Evolutionary conservation across 805 yeast genomes (phyloP), one percentile per base, ranked within the genome.

Genomic region (Myxozyma lipomycoides): DNA sequence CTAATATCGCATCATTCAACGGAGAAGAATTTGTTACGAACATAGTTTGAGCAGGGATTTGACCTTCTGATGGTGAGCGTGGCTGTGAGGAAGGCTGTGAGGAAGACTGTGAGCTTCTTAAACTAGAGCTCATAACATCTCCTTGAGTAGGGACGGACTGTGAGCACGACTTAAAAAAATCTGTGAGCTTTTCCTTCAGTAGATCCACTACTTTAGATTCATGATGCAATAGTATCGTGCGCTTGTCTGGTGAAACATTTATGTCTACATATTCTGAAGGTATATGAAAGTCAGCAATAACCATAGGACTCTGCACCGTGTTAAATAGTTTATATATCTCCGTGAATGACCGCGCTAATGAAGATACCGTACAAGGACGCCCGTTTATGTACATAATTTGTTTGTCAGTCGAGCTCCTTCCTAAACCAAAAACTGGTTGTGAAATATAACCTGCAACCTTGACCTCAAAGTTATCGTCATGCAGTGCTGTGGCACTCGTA

Each of bases 201-300:
- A 69, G 67, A 30, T 82, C 84, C 3, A 84, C 58, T 1, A 90
- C 64, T n/a, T 69, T 64, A 2, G 67, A 64, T 65, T 90, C 97
- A 54, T 81, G 73, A 51, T 83, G 88, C 1, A 89, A 63, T 61
- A 86, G 63, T 1, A 90, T 73, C 1, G 81, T 78, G 46, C 91
- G 73, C 64, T 93, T 93, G 65, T 93, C 97, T 0, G 98, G 98
- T 0, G 96, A 83, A 1, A 93, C 85, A 66, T 93, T 93, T 18
- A 93, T 74, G 67, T 93, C 98, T n/a, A 66, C 65, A 3, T 46
- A 38, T 10, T 24, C 48, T 26, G 19, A 39, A 26, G 54, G 40
- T 4, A 87, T 63, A 12, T 62, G 61, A 19, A 93, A 58, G 65
- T 93, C 74, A 2, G 87, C 60, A 1, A 88, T 72, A 43, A 85